Percentiles rank a stretch among this genome's conserved stretches.
These are phyloP conservation scores for Crithidia expoeki DNA, from an alignment of 208 protist genomes.

Conservation along the genomic window DNA sequence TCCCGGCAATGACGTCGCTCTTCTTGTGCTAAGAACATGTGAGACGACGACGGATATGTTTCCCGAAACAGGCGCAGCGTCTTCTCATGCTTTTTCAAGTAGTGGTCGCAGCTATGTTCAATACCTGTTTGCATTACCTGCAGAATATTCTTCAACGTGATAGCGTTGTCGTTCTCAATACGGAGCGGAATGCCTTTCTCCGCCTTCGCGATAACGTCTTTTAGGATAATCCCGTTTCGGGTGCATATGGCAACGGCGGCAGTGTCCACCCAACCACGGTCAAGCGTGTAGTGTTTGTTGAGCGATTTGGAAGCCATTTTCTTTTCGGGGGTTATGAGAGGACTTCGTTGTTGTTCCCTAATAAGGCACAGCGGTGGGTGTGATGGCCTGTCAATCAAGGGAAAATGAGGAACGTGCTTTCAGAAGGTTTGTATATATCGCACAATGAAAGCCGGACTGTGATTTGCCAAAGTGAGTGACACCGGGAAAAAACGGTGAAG, in stretches of 20 bases:
- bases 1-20: conserved; percentile 58
- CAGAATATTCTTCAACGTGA: conserved; percentile 17
- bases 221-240: conserved; percentile 25
- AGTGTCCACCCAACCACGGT: conserved; percentile 38
- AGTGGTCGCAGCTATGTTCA: conserved; percentile 13
- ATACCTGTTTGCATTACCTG: conserved; percentile 5
- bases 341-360: too few species aligned
- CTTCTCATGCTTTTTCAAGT: conserved; percentile 3
- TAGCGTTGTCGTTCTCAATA: conserved; percentile 20
- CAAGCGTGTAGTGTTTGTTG: conserved; percentile 36
- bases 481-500: too few species aligned
- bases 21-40: conserved; percentile 18
- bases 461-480: too few species aligned
- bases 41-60: neutral
- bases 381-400: too few species aligned
- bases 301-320: neutral
- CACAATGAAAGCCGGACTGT: too few species aligned
- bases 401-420: too few species aligned
- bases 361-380: too few species aligned
- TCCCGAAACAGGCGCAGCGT: conserved; percentile 25
- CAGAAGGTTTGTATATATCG: too few species aligned
- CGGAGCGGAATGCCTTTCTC: conserved; percentile 30
- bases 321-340: neutral
- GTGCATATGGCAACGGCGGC: conserved; percentile 39
- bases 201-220: conserved; percentile 34